Conservation (phyloP, 1,284 basidiomycete species). For the Ganoderma leucocontextum region DNA sequence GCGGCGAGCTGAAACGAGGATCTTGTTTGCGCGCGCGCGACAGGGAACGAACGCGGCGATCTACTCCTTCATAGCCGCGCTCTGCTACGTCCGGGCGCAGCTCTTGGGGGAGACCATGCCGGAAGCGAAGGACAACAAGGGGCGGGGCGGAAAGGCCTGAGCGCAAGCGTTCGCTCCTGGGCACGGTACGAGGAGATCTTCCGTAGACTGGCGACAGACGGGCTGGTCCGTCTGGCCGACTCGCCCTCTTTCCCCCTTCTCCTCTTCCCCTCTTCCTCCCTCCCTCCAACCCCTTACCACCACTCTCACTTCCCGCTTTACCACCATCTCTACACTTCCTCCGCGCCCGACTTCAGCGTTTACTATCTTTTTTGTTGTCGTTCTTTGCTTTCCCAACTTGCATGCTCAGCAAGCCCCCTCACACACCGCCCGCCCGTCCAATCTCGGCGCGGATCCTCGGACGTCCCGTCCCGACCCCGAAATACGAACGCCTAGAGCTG, state of each 20-base stretch:
- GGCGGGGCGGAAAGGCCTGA: constrained; percentile 65
- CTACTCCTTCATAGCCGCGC: constrained; percentile 73
- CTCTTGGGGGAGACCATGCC: constrained; percentile 71
- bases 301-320: constrained; percentile 8
- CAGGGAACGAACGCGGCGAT: constrained; percentile 82
- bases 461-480: neutral
- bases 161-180: constrained; percentile 27
- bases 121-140: constrained; percentile 70
- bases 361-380: constrained; percentile 34
- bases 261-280: constrained; percentile 14
- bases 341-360: constrained; percentile 17
- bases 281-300: constrained; percentile 7
- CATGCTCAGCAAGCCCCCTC: constrained; percentile 28
- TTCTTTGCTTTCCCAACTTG: constrained; percentile 33
- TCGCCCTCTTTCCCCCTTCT: constrained; percentile 20
- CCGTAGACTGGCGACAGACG: constrained; percentile 33
- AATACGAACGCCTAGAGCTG: constrained; percentile 7
- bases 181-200: constrained; percentile 36
- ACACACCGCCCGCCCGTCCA: constrained; percentile 7
- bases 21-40: neutral
- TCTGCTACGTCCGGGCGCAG: constrained; percentile 70
- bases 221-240: constrained; percentile 40
- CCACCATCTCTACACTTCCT: constrained; percentile 23
- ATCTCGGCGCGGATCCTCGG: neutral
- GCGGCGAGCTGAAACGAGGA: constrained; percentile 12